Evolutionary conservation across 306 rosid genomes (phyloP).

Genomic region (Vigna nakashimae): DNA sequence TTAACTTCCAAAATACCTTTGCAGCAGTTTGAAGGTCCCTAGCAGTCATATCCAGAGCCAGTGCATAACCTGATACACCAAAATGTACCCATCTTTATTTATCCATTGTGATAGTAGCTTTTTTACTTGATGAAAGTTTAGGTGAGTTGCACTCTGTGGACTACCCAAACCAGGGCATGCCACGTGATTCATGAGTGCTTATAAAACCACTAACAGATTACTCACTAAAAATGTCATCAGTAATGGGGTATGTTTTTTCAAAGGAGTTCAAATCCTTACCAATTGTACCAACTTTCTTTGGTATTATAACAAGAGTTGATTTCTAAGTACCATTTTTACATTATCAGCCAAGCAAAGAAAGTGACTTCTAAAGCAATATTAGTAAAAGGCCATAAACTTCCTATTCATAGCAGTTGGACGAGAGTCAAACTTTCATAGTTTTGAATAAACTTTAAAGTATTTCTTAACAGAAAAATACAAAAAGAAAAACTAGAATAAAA

Average conservation of each 20-base stretch:
- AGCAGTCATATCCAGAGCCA: constrained; percentile 97
- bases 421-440: too few relatives aligned
- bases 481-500: not conserved
- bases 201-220: not conserved
- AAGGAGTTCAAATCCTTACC: not conserved
- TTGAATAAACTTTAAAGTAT: too few relatives aligned
- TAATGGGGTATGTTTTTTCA: not conserved
- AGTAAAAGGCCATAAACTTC: not conserved
- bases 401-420: not conserved
- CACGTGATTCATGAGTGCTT: not conserved
- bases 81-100: constrained; percentile 14
- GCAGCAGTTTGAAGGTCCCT: constrained; percentile 89
- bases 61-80: constrained; percentile 77
- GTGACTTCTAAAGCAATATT: not conserved
- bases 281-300: not conserved
- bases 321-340: not conserved
- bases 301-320: not conserved
- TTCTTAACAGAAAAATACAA: too few relatives aligned
- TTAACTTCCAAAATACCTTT: constrained; percentile 54
- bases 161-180: not conserved
- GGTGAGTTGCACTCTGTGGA: not conserved
- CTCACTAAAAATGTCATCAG: not conserved
- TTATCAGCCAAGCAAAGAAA: too few relatives aligned
- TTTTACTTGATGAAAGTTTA: not conserved
- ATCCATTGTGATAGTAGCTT: not conserved